These are phyloP conservation scores for Candida railenensis DNA, from an alignment of 805 yeast species.

Conservation along the genomic window DNA sequence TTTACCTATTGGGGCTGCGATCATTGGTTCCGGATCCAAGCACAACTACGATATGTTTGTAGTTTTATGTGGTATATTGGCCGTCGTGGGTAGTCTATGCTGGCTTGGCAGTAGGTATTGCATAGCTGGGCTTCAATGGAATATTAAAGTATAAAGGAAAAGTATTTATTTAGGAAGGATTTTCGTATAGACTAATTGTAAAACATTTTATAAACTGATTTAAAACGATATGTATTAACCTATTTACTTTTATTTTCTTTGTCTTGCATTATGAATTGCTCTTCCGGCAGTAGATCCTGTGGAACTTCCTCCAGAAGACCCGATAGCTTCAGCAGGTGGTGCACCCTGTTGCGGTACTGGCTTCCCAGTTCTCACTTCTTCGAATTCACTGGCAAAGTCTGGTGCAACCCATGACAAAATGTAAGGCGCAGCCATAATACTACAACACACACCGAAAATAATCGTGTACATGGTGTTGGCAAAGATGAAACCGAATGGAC, in stretches of 20 bases:
- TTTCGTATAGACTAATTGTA: too few relatives aligned
- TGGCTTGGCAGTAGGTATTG: conserved; percentile 31
- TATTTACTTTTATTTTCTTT: conserved; percentile 6
- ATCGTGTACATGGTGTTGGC: conserved; percentile 33
- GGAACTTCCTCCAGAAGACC: not conserved
- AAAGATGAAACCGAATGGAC: conserved; percentile 44
- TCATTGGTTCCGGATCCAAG: conserved; percentile 31
- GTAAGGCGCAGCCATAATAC: conserved; percentile 32
- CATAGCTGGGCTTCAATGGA: conserved; percentile 27
- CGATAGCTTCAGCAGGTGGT: not conserved
- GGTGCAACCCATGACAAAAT: conserved; percentile 30
- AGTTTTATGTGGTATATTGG: conserved; percentile 29
- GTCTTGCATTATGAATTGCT: conserved; percentile 1
- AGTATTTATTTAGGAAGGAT: too few relatives aligned
- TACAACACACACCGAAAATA: conserved; percentile 25
- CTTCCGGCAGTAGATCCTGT: not conserved
- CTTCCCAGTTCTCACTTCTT: conserved; percentile 14
- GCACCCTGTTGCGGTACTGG: not conserved
- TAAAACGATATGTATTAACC: too few relatives aligned
- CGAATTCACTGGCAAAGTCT: conserved; percentile 33
- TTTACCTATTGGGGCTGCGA: conserved; percentile 34
- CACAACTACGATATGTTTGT: conserved; percentile 30
- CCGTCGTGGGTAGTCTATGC: conserved; percentile 21
- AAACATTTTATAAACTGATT: too few relatives aligned
- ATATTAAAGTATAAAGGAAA: conserved; percentile 21